Conservation (phyloP, 129 eudicot species). For the Escallonia herrerae region DNA sequence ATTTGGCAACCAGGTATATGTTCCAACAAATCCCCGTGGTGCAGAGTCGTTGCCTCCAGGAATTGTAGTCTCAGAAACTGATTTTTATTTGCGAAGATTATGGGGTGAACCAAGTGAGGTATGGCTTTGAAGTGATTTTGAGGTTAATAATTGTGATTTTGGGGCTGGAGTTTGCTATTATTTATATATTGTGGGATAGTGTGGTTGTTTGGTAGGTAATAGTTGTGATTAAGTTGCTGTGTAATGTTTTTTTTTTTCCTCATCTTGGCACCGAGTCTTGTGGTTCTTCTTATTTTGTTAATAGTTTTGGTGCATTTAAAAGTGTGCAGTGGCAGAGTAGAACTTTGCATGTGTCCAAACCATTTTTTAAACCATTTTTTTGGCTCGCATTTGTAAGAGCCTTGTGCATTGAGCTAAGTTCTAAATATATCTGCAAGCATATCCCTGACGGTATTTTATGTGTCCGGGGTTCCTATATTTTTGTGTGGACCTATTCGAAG, state of each 20-base stretch:
- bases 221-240: not conserved
- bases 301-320: too few relatives aligned
- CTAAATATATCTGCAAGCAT: too few relatives aligned
- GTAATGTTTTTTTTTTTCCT: not conserved
- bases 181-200: not conserved
- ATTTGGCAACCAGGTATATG: constrained; percentile 55
- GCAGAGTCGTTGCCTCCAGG: constrained; percentile 97
- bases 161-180: not conserved
- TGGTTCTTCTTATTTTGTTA: too few relatives aligned
- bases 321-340: too few relatives aligned
- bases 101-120: constrained; percentile 99
- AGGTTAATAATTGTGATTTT: not conserved
- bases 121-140: constrained; percentile 15
- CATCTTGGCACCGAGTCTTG: not conserved
- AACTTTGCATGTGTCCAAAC: too few relatives aligned
- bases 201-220: not conserved
- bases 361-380: too few relatives aligned
- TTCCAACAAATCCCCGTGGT: constrained; percentile 97
- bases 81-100: constrained; percentile 79
- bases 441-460: too few relatives aligned
- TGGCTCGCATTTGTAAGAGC: too few relatives aligned
- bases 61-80: constrained; percentile 89
- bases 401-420: too few relatives aligned
- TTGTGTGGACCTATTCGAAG: too few relatives aligned
- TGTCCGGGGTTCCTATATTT: too few relatives aligned